Conservation (phyloP, 1,139 yeast species). For the Saccharomyces hybrid region DNA sequence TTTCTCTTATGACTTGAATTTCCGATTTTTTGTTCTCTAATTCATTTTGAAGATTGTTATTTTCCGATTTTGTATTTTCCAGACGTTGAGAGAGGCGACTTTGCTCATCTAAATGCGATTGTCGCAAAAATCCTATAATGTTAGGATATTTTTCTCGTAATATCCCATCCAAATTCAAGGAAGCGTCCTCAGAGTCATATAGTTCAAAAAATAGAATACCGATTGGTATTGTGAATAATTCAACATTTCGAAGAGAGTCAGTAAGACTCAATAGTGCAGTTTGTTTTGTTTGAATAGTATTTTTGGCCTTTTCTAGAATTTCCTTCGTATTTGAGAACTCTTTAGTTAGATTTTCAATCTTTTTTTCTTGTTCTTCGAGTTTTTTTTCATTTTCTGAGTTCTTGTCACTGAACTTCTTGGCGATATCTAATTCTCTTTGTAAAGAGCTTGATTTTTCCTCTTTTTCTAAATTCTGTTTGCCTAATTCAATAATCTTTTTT, state of each 20-base stretch:
- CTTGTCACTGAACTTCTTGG: not conserved
- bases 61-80: not conserved
- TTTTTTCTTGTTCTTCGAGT: not conserved
- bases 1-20: not conserved
- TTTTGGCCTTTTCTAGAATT: not conserved
- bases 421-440: not conserved
- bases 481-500: not conserved
- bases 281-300: not conserved
- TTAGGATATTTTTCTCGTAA: not conserved
- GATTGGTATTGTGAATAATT: conserved; percentile 28
- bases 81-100: not conserved
- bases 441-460: not conserved
- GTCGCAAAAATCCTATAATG: not conserved
- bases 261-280: not conserved
- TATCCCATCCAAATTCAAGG: not conserved
- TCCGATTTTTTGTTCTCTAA: not conserved
- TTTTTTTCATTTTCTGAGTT: not conserved
- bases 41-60: not conserved
- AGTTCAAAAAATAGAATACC: conserved; percentile 23
- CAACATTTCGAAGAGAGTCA: conserved; percentile 10
- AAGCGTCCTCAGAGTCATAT: not conserved
- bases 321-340: not conserved
- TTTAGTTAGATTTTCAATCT: not conserved
- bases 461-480: not conserved
- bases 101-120: not conserved